phyloP scores from a whole-genome alignment of 805 yeast species.

The Zygosaccharomyces pseudorouxii region DNA sequence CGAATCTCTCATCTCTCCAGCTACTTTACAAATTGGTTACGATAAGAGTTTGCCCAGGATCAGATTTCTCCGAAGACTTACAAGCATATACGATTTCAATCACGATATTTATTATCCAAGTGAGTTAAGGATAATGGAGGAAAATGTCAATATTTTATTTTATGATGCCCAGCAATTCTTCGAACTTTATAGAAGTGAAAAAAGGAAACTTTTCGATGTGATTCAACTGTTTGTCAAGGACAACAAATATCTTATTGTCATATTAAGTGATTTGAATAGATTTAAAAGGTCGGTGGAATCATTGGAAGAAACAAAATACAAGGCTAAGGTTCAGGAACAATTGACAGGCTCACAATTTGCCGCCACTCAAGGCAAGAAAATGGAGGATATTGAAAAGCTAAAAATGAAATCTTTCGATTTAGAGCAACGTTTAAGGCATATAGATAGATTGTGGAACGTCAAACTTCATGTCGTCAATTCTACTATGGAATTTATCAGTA shows the following conservation, averaged over 20 bases:
- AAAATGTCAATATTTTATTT: constrained; percentile 42
- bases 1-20: constrained; percentile 23
- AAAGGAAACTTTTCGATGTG: constrained; percentile 23
- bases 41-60: constrained; percentile 41
- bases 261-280: constrained; percentile 48
- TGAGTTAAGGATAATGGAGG: constrained; percentile 39
- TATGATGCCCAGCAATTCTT: constrained; percentile 47
- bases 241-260: constrained; percentile 38
- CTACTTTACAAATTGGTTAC: constrained; percentile 20
- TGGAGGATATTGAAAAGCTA: constrained; percentile 12
- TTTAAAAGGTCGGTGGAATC: constrained; percentile 42
- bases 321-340: constrained; percentile 35
- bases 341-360: constrained; percentile 16
- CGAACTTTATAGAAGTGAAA: constrained; percentile 30
- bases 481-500: constrained; percentile 44
- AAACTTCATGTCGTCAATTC: constrained; percentile 42
- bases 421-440: constrained; percentile 39
- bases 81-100: constrained; percentile 44
- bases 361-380: constrained; percentile 10
- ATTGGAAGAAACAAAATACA: constrained; percentile 44
- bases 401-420: constrained; percentile 31
- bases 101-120: constrained; percentile 56
- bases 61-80: constrained; percentile 47
- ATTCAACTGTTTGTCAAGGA: constrained; percentile 24
- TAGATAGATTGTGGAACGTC: constrained; percentile 45